Evolutionary conservation across 306 rosid genomes (phyloP).

Genomic region (Morella rubra): DNA sequence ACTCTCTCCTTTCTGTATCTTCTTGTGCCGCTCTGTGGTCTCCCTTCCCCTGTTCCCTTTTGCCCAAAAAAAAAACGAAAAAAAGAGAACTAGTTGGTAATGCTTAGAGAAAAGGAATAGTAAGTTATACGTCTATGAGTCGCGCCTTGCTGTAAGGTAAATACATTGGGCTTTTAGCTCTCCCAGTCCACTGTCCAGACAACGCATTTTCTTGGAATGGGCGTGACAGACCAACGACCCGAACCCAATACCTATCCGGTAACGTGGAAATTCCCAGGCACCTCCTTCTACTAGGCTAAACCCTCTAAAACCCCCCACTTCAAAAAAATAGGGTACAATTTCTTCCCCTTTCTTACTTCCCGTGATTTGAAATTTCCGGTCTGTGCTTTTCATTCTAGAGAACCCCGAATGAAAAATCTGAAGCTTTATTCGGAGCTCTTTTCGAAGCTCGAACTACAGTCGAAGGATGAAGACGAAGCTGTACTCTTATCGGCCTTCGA

Average conservation of each 20-base stretch:
- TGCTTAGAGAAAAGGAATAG: too few relatives aligned
- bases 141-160: too few relatives aligned
- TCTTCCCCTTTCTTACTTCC: neutral
- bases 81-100: too few relatives aligned
- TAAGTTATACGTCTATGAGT: too few relatives aligned
- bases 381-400: neutral
- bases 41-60: too few relatives aligned
- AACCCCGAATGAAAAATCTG: conserved; percentile 62
- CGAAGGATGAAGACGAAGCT: conserved; percentile 52
- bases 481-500: conserved; percentile 68
- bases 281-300: neutral
- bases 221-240: neutral
- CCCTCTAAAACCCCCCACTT: conserved; percentile 9
- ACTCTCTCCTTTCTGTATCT: too few relatives aligned
- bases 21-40: too few relatives aligned
- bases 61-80: too few relatives aligned
- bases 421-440: conserved; percentile 67
- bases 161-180: too few relatives aligned
- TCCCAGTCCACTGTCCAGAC: too few relatives aligned
- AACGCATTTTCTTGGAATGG: too few relatives aligned
- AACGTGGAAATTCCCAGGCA: neutral
- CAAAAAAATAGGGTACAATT: neutral
- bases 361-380: neutral
- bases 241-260: neutral
- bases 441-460: conserved; percentile 44